These are phyloP conservation scores for Waltergamsia citrina DNA, from an alignment of 2,329 filamentous ascomycete species.

Conservation along the genomic window DNA sequence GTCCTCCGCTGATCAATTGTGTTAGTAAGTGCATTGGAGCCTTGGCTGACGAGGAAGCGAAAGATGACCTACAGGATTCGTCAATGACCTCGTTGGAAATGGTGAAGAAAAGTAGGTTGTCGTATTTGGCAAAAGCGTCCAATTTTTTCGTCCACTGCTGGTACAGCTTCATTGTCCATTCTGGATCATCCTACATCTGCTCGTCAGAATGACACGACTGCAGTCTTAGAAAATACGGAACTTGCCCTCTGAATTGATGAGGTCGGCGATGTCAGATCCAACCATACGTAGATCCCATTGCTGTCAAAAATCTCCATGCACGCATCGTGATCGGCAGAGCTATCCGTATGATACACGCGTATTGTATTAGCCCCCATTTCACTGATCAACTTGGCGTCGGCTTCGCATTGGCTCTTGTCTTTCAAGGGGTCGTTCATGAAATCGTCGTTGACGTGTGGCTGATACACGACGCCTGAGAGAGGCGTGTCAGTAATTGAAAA, in stretches of 20 bases:
- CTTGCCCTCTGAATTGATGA: not conserved
- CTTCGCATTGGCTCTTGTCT: not conserved
- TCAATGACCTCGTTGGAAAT: not conserved
- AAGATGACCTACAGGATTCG: too few species aligned
- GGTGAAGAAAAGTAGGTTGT: conserved; percentile 1
- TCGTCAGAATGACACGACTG: not conserved
- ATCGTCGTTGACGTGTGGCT: too few species aligned
- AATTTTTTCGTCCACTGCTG: not conserved
- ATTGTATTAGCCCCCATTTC: conserved; percentile 1
- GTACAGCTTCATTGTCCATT: conserved; percentile 1
- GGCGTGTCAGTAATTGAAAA: too few species aligned
- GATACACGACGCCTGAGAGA: not conserved
- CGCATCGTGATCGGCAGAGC: not conserved
- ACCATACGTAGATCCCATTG: conserved; percentile 2
- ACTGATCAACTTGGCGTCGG: conserved; percentile 1
- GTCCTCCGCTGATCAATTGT: not conserved
- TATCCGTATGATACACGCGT: not conserved
- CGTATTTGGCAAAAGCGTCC: not conserved
- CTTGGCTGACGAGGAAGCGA: too few species aligned
- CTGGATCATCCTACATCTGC: not conserved
- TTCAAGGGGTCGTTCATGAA: not conserved
- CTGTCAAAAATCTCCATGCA: conserved; percentile 3
- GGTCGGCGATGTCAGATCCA: not conserved
- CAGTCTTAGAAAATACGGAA: not conserved
- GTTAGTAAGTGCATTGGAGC: too few species aligned